Conservation (phyloP, 768 basidiomycete species). For the Leccinum olivaceopallidum region DNA sequence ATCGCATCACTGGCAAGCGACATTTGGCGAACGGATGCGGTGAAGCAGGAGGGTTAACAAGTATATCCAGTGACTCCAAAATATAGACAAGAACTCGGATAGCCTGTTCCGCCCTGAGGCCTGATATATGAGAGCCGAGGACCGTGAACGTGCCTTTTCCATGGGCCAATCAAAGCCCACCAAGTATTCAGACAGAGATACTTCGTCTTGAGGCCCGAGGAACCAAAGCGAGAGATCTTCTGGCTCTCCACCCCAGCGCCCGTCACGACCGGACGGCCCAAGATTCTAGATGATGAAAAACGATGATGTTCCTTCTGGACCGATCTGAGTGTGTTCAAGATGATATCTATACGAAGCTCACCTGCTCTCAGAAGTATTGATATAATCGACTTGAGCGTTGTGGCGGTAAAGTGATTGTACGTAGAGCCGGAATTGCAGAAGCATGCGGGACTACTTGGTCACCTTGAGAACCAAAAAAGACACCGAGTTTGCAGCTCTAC, state of each 20-base stretch:
- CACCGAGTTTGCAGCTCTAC: background rate
- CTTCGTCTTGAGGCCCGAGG: background rate
- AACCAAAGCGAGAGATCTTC: background rate
- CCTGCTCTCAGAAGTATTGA: background rate
- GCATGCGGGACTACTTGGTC: background rate
- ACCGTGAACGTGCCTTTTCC: background rate
- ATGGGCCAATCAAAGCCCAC: background rate
- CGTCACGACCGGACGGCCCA: background rate
- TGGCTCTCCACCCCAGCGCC: background rate
- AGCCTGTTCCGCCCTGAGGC: background rate
- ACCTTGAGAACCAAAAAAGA: constrained; percentile 1
- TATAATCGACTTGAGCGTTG: background rate
- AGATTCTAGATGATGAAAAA: background rate
- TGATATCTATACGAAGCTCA: background rate
- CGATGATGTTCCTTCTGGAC: background rate
- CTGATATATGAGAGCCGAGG: background rate
- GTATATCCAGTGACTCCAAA: constrained; percentile 4
- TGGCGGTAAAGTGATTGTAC: background rate
- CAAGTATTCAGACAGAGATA: background rate
- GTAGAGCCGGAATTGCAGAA: constrained; percentile 2
- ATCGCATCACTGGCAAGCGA: constrained; percentile 15
- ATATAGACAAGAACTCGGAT: constrained; percentile 2
- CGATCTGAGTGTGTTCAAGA: background rate
- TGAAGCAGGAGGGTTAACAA: background rate
- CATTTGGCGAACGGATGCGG: background rate